Conservation (phyloP, 352 stramenopile genomes). For the Globisporangium okanoganense region DNA sequence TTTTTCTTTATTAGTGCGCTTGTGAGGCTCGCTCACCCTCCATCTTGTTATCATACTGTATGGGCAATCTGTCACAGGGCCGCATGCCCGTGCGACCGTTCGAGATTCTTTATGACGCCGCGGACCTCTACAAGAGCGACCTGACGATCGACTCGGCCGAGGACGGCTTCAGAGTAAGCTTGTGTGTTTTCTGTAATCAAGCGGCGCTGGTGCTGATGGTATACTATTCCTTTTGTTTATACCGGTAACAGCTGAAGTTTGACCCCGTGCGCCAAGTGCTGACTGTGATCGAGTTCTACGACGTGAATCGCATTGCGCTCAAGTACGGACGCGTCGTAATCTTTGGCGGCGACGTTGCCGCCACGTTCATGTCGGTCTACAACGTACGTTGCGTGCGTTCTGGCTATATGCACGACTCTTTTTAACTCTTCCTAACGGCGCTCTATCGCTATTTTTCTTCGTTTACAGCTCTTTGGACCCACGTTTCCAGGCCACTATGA, state of each 20-base stretch:
- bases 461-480: constrained; percentile 66
- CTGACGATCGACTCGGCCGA: constrained; percentile 65
- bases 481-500: constrained; percentile 82
- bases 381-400: constrained; percentile 39
- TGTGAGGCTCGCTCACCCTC: neutral
- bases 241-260: constrained; percentile 60
- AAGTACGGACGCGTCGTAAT: constrained; percentile 83
- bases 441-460: neutral
- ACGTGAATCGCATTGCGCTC: constrained; percentile 68
- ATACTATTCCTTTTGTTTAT: too few species aligned
- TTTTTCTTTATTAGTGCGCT: neutral
- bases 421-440: neutral
- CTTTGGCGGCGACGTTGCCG: constrained; percentile 70
- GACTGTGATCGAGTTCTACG: constrained; percentile 73
- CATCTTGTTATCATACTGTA: too few species aligned
- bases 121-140: constrained; percentile 55
- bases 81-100: constrained; percentile 67
- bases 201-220: too few species aligned
- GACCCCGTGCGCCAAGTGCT: constrained; percentile 66
- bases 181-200: neutral
- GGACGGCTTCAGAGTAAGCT: constrained; percentile 57
- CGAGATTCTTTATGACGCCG: constrained; percentile 74
- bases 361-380: constrained; percentile 88
- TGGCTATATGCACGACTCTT: neutral
- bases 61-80: too few species aligned